Evolutionary conservation across 208 protist species (phyloP), one percentile per base, ranked within the genome.

Genomic region (Leishmania gerbilli): DNA sequence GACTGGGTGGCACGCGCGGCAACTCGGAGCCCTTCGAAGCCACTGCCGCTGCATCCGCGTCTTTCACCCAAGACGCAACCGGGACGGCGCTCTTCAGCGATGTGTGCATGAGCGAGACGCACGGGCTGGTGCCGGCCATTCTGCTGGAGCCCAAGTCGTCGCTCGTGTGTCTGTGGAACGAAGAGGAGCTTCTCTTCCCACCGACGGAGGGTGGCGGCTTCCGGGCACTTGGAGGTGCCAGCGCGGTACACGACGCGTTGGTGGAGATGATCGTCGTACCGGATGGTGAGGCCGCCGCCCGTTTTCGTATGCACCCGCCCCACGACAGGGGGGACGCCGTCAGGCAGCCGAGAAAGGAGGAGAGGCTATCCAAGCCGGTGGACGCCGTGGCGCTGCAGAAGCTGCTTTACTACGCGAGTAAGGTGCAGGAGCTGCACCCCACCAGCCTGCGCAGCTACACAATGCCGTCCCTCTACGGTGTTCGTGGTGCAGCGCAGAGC

Each of bases 121-220:
- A 76, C 1, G 82, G 82, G n/a, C 56, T 86, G 62, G 79, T 86
- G 67, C 82, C 82, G 56, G 78, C 55, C 62, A 75, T 95, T 49
- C 55, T 79, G 47, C 82, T 93, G 42, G 89, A 93, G 49, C 85
- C 90, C 40, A 95, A 95, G 81, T 87, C 84, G 37, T 76, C 84
- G 1, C 81, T 88, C 1, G 68, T 82, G 5, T 84, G 92, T 68
- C 77, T 83, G 21, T 97, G 90, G 87, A 84, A 89, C 65, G 81
- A 85, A 42, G 84, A 91, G 55, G 93, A 95, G 60, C 74, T 95
- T 55, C 87, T 85, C 40, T 93, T 92, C 84, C 84, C 80, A 19
- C 93, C 93, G 2, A 40, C 19, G 5, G 88, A 91, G 3, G 86
- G 74, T n/a, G 82, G 78, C 40, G 71, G 64, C 31, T 91, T 88